Evolutionary conservation across 345 rosid genomes (phyloP).

Genomic region (Pistacia integerrima): DNA sequence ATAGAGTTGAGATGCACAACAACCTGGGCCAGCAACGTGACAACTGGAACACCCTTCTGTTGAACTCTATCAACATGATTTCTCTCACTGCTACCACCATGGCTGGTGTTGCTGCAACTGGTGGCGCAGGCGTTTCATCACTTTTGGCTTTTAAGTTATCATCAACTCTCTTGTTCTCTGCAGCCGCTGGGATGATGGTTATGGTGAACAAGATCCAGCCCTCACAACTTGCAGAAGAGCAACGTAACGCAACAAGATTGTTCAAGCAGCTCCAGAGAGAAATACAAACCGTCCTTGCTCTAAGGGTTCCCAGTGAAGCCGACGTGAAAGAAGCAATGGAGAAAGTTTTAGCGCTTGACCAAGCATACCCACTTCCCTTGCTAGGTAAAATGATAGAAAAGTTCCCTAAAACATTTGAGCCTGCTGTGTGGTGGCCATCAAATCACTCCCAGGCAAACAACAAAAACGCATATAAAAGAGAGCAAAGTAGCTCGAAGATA

Average conservation of each 20-base stretch:
- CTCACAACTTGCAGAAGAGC: conserved; percentile 59
- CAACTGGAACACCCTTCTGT: conserved; percentile 62
- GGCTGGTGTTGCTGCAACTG: conserved; percentile 48
- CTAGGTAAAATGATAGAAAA: too few relatives aligned
- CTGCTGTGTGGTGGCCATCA: conserved; percentile 31
- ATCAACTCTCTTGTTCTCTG: conserved; percentile 40
- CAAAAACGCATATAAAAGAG: background rate
- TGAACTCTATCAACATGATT: conserved; percentile 69
- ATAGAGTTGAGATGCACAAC: conserved; percentile 69
- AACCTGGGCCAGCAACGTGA: conserved; percentile 67
- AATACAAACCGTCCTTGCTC: conserved; percentile 29
- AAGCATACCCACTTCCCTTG: too few relatives aligned
- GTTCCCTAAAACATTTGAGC: conserved; percentile 28
- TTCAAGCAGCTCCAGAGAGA: conserved; percentile 39
- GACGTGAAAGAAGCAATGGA: too few relatives aligned
- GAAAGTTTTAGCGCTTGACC: too few relatives aligned
- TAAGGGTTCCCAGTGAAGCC: too few relatives aligned
- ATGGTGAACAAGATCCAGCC: conserved; percentile 66
- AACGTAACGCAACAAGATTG: conserved; percentile 47
- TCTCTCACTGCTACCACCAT: conserved; percentile 61
- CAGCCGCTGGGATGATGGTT: conserved; percentile 42
- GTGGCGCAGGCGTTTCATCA: conserved; percentile 24
- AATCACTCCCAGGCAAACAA: background rate
- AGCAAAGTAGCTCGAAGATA: background rate
- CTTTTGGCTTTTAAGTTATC: conserved; percentile 33